These are phyloP conservation scores for Hypoxylon perforatum DNA, from an alignment of 495 filamentous ascomycete genomes.

Conservation along the genomic window DNA sequence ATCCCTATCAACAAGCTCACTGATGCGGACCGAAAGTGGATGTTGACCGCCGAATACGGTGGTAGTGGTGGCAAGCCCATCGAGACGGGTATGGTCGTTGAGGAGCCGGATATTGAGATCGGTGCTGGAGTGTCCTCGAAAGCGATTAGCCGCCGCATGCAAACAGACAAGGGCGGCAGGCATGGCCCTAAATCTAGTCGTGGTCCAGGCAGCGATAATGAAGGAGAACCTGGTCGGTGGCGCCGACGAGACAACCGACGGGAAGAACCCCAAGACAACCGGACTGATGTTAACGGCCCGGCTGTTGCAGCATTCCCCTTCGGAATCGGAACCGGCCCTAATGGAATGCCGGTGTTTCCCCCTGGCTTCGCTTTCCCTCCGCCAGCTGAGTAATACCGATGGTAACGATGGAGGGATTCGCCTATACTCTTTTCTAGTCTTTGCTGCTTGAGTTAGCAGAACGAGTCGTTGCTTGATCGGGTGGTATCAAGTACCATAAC, in stretches of 20 bases:
- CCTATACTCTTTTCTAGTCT: background rate
- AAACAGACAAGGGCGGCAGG: conserved; percentile 78
- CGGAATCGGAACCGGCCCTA: conserved; percentile 64
- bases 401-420: too few relatives aligned
- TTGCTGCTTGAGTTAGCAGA: background rate
- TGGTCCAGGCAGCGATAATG: conserved; percentile 63
- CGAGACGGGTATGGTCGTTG: conserved; percentile 85
- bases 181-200: conserved; percentile 78
- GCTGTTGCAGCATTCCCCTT: conserved; percentile 68
- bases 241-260: conserved; percentile 59
- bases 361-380: conserved; percentile 66
- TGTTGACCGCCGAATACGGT: conserved; percentile 92
- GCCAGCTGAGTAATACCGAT: conserved; percentile 39
- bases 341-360: conserved; percentile 77
- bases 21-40: conserved; percentile 97
- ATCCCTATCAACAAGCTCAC: conserved; percentile 93
- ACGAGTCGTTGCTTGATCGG: background rate
- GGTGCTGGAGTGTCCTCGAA: conserved; percentile 97
- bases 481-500: conserved; percentile 4
- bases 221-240: conserved; percentile 57
- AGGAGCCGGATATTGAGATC: conserved; percentile 99
- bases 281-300: conserved; percentile 53
- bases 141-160: conserved; percentile 86
- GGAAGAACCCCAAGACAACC: conserved; percentile 55
- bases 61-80: conserved; percentile 88